Base-by-base conservation (phyloP, 2,329 filamentous ascomycete species). In the Fusarium sp. region DNA sequence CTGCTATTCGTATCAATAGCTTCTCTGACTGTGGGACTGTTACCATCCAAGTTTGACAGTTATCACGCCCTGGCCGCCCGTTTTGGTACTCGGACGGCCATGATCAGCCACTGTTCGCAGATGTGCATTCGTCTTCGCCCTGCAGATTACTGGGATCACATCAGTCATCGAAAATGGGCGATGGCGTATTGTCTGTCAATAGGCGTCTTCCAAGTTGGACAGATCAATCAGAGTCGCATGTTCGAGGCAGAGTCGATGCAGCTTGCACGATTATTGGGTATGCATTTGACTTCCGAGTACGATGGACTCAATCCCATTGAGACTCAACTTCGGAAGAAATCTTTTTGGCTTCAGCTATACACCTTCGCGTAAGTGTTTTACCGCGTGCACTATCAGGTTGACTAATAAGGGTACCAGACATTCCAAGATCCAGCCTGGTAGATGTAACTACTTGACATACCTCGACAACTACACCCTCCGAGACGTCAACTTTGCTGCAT, bases 61-160 rank as follows among this genome's bases (percentile, higher is more conserved):
- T 60, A 62, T 0, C 44, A 49, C 0, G 60, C 42, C 2, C 17
- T 60, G 1, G 54, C 55, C 4, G 5, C 42, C 7, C 60, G 29
- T 0, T 62, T 60, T 2, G 36, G 44, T 4, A 60, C 60, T 0
- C 44, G 60, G 2, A 62, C 60, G 2, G 60, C 29, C 0, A 62
- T 9, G 60, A 60, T 60, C 1, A 60, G 44, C 3, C 36, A 49
- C 9, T 62, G 60, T 42, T 47, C 35, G 4, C 60, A 59, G 13
- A 62, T 47, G 54, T 49, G 54, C n/a, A 15, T 60, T 0, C 42
- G 60, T 3, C 54, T 60, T 31, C 54, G 58, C 2, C 58, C 50
- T 2, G 58, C 41, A 7, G 54, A 60, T 15, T 62, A 62, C 14
- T 62, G 60, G 60, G 60, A 62, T n/a, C 54, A 59, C n/a, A 49